Evolutionary conservation across 352 stramenopile genomes (phyloP).

Genomic region (Phytopythium boreale): DNA sequence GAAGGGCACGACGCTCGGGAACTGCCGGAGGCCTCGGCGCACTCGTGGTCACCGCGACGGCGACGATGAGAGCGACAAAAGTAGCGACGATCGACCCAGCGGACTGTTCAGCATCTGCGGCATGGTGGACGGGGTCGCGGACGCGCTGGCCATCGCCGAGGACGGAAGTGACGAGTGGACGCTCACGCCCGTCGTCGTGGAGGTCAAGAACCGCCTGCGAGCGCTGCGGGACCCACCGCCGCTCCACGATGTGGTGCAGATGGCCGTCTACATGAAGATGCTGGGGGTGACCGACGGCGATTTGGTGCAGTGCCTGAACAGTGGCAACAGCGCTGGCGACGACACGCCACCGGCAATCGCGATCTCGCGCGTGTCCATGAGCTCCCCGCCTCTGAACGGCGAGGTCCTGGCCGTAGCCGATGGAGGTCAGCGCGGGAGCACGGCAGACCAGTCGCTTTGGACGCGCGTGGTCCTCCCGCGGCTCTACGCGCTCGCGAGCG

Average conservation of each 20-base stretch:
- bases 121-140: conserved; percentile 76
- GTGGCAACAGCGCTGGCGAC: conserved; percentile 11
- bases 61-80: background rate
- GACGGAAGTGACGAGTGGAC: conserved; percentile 63
- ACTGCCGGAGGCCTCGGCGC: background rate
- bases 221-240: conserved; percentile 54
- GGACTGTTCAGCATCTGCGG: conserved; percentile 73
- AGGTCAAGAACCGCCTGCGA: conserved; percentile 77
- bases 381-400: conserved; percentile 33
- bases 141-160: conserved; percentile 44
- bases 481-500: conserved; percentile 47
- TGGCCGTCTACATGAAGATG: conserved; percentile 86
- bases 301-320: conserved; percentile 67
- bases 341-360: conserved; percentile 31
- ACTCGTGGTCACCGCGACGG: conserved; percentile 6
- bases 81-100: background rate
- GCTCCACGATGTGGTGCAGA: conserved; percentile 74
- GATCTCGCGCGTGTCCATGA: conserved; percentile 49
- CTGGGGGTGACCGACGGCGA: conserved; percentile 51
- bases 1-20: conserved; percentile 10
- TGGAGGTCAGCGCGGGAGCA: background rate
- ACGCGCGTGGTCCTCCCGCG: conserved; percentile 56
- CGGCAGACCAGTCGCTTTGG: conserved; percentile 53
- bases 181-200: conserved; percentile 58
- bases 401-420: background rate